Conservation (phyloP, 441 rosid species). For the Daphne laureola region DNA sequence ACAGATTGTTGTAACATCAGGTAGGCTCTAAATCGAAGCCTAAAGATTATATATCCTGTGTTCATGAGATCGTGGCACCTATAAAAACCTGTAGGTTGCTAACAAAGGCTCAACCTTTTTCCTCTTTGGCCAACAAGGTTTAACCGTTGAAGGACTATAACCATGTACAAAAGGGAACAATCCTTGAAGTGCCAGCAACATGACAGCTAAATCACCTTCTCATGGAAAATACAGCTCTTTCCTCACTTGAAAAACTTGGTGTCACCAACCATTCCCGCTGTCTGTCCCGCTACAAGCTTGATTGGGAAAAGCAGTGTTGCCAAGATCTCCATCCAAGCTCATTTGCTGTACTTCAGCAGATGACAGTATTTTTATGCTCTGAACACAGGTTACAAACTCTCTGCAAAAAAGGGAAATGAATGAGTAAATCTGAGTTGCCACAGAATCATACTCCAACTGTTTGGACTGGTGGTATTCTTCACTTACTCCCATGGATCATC, state of each 20-base stretch:
- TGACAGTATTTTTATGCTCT: conserved; percentile 89
- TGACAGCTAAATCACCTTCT: too few relatives aligned
- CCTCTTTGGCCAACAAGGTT: too few relatives aligned
- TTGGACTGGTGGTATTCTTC: neutral
- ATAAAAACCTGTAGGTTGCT: too few relatives aligned
- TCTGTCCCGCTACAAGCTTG: conserved; percentile 84
- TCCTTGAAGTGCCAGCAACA: too few relatives aligned
- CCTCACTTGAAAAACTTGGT: conserved; percentile 16
- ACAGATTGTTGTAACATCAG: too few relatives aligned
- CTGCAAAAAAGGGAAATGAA: conserved; percentile 28
- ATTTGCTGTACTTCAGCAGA: conserved; percentile 92
- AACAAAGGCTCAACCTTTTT: too few relatives aligned
- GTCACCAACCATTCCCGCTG: conserved; percentile 87
- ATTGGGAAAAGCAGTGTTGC: conserved; percentile 52
- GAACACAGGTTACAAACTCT: conserved; percentile 87
- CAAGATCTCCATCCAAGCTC: conserved; percentile 91
- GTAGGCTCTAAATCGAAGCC: too few relatives aligned
- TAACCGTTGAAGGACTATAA: too few relatives aligned
- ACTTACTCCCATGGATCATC: conserved; percentile 99
- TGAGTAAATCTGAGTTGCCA: neutral
- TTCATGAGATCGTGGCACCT: too few relatives aligned
- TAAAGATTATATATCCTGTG: too few relatives aligned
- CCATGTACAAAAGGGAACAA: too few relatives aligned
- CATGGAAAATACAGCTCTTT: neutral
- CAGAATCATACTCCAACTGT: neutral